Evolutionary conservation across 305 asterid species (phyloP).

Genomic region (Caryopteris hybrid): DNA sequence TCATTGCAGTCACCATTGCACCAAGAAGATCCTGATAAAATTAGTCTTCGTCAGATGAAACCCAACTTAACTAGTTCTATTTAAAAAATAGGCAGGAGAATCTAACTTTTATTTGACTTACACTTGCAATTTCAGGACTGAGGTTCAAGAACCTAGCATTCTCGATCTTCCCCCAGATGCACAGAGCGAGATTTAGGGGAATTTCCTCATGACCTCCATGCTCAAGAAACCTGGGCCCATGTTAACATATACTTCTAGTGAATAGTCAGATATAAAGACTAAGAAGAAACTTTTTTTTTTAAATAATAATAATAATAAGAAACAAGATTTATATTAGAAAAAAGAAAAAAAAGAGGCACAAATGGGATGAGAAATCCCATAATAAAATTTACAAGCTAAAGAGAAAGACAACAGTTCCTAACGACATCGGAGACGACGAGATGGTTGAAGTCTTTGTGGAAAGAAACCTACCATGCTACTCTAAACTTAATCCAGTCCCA

Average conservation of each 20-base stretch:
- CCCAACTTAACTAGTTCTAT: constrained; percentile 12
- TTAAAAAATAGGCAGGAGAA: constrained; percentile 11
- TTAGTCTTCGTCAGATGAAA: constrained; percentile 16
- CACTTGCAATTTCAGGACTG: constrained; percentile 39
- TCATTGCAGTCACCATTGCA: constrained; percentile 68
- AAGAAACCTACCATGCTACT: too few relatives aligned
- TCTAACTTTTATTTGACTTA: constrained; percentile 17
- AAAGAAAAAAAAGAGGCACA: too few relatives aligned
- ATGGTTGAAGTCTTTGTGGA: too few relatives aligned
- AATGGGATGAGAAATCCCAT: too few relatives aligned
- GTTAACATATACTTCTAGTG: constrained; percentile 18
- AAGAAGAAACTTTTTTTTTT: too few relatives aligned
- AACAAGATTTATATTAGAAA: too few relatives aligned
- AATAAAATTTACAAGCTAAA: too few relatives aligned
- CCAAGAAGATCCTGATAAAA: constrained; percentile 61
- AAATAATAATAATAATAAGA: too few relatives aligned
- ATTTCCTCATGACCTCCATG: constrained; percentile 68
- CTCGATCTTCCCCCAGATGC: constrained; percentile 63
- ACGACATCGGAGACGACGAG: too few relatives aligned
- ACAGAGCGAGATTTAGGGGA: constrained; percentile 49
- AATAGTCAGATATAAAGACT: constrained; percentile 8
- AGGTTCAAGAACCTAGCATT: constrained; percentile 29
- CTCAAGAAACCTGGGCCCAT: constrained; percentile 53
- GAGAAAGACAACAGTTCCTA: too few relatives aligned
- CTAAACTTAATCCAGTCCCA: too few relatives aligned